Percentiles rank a stretch among this genome's conserved stretches.
Evolutionary conservation across 1,139 yeast species (phyloP).

Genomic region (Pichia sp.): DNA sequence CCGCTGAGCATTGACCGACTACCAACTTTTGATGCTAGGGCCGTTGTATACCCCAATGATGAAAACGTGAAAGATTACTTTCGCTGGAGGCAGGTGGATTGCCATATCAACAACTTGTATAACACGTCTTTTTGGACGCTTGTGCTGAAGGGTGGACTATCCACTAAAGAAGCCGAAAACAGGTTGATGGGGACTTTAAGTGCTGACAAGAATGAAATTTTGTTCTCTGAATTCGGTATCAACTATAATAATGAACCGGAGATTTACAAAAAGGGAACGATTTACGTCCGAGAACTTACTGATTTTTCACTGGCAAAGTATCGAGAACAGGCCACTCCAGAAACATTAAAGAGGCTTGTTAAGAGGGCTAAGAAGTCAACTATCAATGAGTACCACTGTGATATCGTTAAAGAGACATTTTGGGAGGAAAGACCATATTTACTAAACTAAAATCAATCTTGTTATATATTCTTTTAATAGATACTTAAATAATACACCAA

Average conservation of each 20-base stretch:
- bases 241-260: slow-evolving; percentile 90
- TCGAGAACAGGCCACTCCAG: slow-evolving; percentile 6
- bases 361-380: slow-evolving; percentile 43
- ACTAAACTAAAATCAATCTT: background rate
- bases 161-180: slow-evolving; percentile 74
- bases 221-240: slow-evolving; percentile 68
- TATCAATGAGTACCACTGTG: slow-evolving; percentile 42
- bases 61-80: slow-evolving; percentile 67
- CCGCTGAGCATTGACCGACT: slow-evolving; percentile 30
- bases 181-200: slow-evolving; percentile 66
- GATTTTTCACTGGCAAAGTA: slow-evolving; percentile 9
- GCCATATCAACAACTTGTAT: slow-evolving; percentile 90
- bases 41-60: slow-evolving; percentile 72
- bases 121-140: slow-evolving; percentile 91
- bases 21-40: slow-evolving; percentile 90
- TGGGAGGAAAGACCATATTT: slow-evolving; percentile 41
- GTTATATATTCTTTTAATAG: no score
- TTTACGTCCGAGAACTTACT: slow-evolving; percentile 46
- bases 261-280: slow-evolving; percentile 79
- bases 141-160: slow-evolving; percentile 59
- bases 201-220: slow-evolving; percentile 78
- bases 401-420: slow-evolving; percentile 48
- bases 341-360: slow-evolving; percentile 32
- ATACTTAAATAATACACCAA: no score
- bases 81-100: slow-evolving; percentile 94